Percentiles rank a stretch among this genome's conserved stretches.
These are phyloP conservation scores for Stagonosporopsis tanaceti DNA, from an alignment of 2,329 filamentous ascomycete genomes.

Conservation along the genomic window DNA sequence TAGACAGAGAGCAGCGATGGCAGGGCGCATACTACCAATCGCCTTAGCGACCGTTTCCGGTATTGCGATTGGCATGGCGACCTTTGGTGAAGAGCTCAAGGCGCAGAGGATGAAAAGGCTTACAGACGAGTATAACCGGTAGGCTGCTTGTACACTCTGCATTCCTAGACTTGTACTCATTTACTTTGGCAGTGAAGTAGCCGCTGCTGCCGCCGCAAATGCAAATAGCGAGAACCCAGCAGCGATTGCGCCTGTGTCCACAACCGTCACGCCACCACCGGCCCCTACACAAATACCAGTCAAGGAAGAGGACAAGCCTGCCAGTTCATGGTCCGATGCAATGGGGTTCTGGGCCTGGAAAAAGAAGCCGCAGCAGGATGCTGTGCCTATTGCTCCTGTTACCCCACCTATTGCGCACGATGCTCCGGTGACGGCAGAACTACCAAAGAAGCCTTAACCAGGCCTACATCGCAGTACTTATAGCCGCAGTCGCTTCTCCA, in stretches of 20 bases:
- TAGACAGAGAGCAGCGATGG: conserved; percentile 27
- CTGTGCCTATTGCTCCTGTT: conserved; percentile 63
- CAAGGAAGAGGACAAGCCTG: conserved; percentile 20
- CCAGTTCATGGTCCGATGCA: conserved; percentile 39
- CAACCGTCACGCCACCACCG: conserved; percentile 11
- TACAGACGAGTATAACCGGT: conserved; percentile 47
- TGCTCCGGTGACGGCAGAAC: conserved; percentile 67
- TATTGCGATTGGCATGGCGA: conserved; percentile 43
- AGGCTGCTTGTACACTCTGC: conserved; percentile 3
- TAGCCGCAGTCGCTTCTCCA: conserved; percentile 61
- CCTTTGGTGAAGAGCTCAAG: conserved; percentile 47
- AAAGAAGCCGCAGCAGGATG: conserved; percentile 49
- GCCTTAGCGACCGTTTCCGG: conserved; percentile 42
- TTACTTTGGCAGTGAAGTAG: conserved; percentile 30
- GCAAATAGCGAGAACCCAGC: conserved; percentile 25
- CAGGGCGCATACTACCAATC: conserved; percentile 45
- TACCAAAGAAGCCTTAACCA: conserved; percentile 64
- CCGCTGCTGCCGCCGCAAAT: conserved; percentile 27
- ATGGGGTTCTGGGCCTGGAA: conserved; percentile 47
- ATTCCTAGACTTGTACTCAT: conserved; percentile 22
- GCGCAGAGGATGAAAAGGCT: conserved; percentile 41
- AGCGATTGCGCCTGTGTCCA: conserved; percentile 23
- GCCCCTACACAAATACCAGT: conserved; percentile 20
- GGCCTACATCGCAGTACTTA: conserved; percentile 26
- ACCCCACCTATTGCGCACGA: conserved; percentile 67